Evolutionary conservation across 352 stramenopile species (phyloP).

Genomic region (Globisporangium viniferum): DNA sequence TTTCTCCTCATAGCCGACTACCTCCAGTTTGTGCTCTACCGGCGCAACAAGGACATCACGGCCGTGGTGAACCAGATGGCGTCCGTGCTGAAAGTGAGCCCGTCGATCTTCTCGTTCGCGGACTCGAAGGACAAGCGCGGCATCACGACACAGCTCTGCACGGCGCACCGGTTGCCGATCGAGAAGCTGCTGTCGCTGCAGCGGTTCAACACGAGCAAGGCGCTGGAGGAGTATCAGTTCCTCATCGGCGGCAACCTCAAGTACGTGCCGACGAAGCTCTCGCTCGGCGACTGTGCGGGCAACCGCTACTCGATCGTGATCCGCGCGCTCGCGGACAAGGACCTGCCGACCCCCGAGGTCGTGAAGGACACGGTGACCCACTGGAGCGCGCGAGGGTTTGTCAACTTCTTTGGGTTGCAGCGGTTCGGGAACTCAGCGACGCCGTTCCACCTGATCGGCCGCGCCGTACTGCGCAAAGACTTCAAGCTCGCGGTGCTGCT

Average conservation of each 20-base stretch:
- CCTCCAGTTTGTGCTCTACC: conserved; percentile 96
- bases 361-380: conserved; percentile 32
- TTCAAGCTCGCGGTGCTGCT: conserved; percentile 92
- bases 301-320: conserved; percentile 95
- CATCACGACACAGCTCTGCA: conserved; percentile 95
- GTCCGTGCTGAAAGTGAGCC: conserved; percentile 66
- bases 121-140: conserved; percentile 98
- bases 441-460: conserved; percentile 81
- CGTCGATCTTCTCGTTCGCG: conserved; percentile 87
- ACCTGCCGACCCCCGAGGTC: conserved; percentile 32
- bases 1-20: conserved; percentile 79
- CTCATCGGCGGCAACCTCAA: conserved; percentile 91
- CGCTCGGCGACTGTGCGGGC: conserved; percentile 84
- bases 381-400: conserved; percentile 85
- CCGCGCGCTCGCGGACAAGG: conserved; percentile 79
- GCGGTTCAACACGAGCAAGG: conserved; percentile 23
- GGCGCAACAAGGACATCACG: conserved; percentile 96
- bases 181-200: conserved; percentile 54
- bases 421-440: conserved; percentile 90
- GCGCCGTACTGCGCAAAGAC: conserved; percentile 91
- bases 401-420: conserved; percentile 98
- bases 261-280: conserved; percentile 85
- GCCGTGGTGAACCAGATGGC: conserved; percentile 80
- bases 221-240: conserved; percentile 75
- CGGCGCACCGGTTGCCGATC: conserved; percentile 75